A percentile compares a stretch with the other conserved stretches of the same genome.
Conservation (phyloP, 2,329 filamentous ascomycete genomes). For the Plectosphaerella plurivora region DNA sequence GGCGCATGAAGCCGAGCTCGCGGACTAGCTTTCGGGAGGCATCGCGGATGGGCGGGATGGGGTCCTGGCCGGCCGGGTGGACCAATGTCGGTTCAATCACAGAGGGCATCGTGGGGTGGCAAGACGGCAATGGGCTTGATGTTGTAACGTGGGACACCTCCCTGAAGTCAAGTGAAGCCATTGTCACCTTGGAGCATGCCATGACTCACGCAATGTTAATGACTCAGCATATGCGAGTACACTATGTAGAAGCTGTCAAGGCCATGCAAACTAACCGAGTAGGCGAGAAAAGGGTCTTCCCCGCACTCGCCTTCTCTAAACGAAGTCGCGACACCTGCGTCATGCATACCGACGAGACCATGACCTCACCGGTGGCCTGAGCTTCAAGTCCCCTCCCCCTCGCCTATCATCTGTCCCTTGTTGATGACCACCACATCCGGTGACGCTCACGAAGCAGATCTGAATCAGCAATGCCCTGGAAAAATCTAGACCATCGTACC, state of each 20-base stretch:
- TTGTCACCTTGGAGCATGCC: no score
- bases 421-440: not conserved
- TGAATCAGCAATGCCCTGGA: not conserved
- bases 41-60: conserved; percentile 14
- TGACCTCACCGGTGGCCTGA: not conserved
- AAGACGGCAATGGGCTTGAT: no score
- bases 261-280: no score
- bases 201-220: no score
- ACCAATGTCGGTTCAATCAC: not conserved
- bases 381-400: not conserved
- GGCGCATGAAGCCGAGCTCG: conserved; percentile 19
- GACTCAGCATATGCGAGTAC: no score
- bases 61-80: not conserved
- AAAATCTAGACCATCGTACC: not conserved
- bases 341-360: not conserved
- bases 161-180: no score
- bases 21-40: conserved; percentile 18
- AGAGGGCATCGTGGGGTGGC: not conserved
- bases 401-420: not conserved
- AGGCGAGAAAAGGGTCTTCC: no score
- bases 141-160: no score
- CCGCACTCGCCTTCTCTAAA: no score
- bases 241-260: no score
- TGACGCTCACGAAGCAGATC: not conserved
- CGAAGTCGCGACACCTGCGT: not conserved